These are phyloP conservation scores for Talaromyces ruber DNA, from an alignment of 495 filamentous ascomycete species.

Conservation along the genomic window DNA sequence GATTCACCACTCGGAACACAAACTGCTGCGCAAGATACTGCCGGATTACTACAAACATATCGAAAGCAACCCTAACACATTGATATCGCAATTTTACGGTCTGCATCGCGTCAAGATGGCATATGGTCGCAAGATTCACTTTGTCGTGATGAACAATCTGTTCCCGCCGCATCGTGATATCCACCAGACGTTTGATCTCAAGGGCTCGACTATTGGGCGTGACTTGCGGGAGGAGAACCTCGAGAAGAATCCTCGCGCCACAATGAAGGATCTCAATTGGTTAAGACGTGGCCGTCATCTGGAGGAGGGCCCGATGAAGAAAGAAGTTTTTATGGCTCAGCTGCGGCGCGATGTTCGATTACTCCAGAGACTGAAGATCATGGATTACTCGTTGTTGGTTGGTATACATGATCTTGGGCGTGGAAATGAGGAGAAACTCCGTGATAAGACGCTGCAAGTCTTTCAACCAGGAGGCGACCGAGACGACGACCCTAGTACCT, in stretches of 20 bases:
- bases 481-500: constrained; percentile 46
- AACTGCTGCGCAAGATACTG: constrained; percentile 84
- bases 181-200: constrained; percentile 92
- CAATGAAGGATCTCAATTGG: constrained; percentile 97
- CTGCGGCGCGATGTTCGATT: constrained; percentile 79
- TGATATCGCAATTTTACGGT: constrained; percentile 97
- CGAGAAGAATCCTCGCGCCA: constrained; percentile 81
- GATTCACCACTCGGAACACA: constrained; percentile 95
- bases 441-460: constrained; percentile 89
- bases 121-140: constrained; percentile 97
- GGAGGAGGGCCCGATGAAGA: constrained; percentile 82
- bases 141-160: constrained; percentile 99
- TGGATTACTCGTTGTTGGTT: constrained; percentile 96
- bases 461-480: constrained; percentile 80
- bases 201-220: constrained; percentile 92
- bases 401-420: constrained; percentile 84
- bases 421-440: constrained; percentile 92
- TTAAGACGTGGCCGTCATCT: constrained; percentile 75
- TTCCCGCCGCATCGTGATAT: constrained; percentile 97
- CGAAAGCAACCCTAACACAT: constrained; percentile 84
- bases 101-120: constrained; percentile 97
- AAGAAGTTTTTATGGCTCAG: constrained; percentile 77
- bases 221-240: constrained; percentile 86
- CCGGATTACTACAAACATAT: constrained; percentile 94
- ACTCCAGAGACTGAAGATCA: constrained; percentile 82